Conservation (phyloP, 2,329 filamentous ascomycete genomes). For the Coleophoma cylindrospora region DNA sequence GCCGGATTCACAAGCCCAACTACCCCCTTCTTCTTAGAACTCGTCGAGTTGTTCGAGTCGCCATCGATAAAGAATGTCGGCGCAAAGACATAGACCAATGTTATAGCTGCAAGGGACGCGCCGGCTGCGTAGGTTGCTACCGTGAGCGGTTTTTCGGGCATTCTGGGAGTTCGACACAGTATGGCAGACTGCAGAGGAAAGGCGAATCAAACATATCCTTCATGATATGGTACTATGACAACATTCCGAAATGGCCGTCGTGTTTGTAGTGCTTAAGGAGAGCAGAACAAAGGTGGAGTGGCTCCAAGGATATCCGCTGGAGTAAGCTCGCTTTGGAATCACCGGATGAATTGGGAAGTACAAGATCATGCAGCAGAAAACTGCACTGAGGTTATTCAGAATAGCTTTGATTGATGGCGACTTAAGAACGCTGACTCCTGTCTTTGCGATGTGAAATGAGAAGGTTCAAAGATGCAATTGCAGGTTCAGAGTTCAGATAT, state of each 20-base stretch:
- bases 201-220: not conserved
- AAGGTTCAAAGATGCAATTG: too few species aligned
- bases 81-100: constrained; percentile 93
- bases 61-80: constrained; percentile 95
- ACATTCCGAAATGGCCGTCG: not conserved
- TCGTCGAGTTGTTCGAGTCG: constrained; percentile 53
- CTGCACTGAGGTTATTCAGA: not conserved
- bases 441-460: too few species aligned
- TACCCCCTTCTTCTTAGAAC: constrained; percentile 70
- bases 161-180: constrained; percentile 27
- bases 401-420: not conserved
- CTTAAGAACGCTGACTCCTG: too few species aligned
- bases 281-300: constrained; percentile 1
- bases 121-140: constrained; percentile 92
- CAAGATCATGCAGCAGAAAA: not conserved
- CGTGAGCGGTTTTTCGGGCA: constrained; percentile 79
- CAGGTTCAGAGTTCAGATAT: too few species aligned
- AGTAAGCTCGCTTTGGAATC: not conserved
- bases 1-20: constrained; percentile 87
- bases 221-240: not conserved
- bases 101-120: constrained; percentile 89
- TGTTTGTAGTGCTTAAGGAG: not conserved
- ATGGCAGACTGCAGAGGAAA: not conserved
- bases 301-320: not conserved
- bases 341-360: not conserved